Evolutionary conservation across 371 early-diverging fungal genomes (phyloP), one percentile per base, ranked within the genome.

Genomic region (Batkoa obscura): DNA sequence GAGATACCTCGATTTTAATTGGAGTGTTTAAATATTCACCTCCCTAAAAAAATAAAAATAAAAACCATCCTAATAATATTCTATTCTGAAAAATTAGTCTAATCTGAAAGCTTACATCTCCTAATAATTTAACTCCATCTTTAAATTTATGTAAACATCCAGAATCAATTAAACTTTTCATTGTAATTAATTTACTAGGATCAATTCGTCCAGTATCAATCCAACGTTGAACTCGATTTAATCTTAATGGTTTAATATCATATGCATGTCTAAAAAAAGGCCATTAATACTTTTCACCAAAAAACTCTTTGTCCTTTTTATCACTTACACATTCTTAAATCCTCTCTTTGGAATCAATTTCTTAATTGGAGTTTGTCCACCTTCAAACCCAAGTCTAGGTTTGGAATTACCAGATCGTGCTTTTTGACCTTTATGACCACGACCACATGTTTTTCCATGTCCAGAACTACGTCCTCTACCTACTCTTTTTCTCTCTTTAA

Each of bases 341-440:
- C 94, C 94, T 56, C 88, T 79, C 71, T 91, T 90, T 4, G 96
- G 96, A 43, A 88, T 72, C n/a, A 81, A 75, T 57, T 79, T 78
- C 36, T 80, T 72, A 45, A 94, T 58, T 43, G 90, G 87, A 9
- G 88, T 88, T 65, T 94, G 94, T 48, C 96, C 96, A 66, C 96
- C 96, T 69, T 92, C 91, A 65, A 88, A 95, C 37, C 83, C 88
- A 2, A 84, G 85, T 17, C 72, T 69, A 34, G 90, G 90, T 52
- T 80, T 76, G 39, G 80, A 72, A 56, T 83, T 85, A 59, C 86
- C 81, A 2, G 82, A 60, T 23, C 93, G 81, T 12, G 88, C 83
- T 55, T 90, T 86, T 66, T 82, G 91, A 61, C 96, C 96, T 67
- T 94, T 94, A 55, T 84, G 83, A 64, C 96, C 94, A 36, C 90